phyloP scores from a whole-genome alignment of 768 basidiomycete genomes.

The Austroboletus eburneus region DNA sequence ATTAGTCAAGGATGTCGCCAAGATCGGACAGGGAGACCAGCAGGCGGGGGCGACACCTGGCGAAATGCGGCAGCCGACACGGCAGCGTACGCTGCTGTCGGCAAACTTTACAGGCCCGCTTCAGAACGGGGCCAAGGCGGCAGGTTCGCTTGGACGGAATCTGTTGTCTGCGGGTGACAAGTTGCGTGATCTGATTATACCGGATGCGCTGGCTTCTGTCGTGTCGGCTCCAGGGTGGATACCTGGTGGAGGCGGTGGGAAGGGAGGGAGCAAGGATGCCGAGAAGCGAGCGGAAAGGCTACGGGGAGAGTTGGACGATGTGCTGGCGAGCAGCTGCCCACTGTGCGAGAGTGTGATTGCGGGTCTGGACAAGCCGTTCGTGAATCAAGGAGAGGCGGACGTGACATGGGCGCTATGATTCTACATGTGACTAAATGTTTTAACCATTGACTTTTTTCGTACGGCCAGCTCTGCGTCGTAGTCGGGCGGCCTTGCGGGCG shows the following conservation, averaged over 20 bases:
- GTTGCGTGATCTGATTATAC: slow-evolving; percentile 87
- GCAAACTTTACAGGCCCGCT: slow-evolving; percentile 62
- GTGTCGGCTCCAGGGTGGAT: slow-evolving; percentile 80
- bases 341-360: slow-evolving; percentile 88
- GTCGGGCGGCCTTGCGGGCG: slow-evolving; percentile 68
- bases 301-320: slow-evolving; percentile 80
- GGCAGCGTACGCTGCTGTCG: slow-evolving; percentile 69
- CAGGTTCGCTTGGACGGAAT: slow-evolving; percentile 69
- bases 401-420: slow-evolving; percentile 67
- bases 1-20: slow-evolving; percentile 56
- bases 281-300: slow-evolving; percentile 68
- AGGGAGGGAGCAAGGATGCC: slow-evolving; percentile 42
- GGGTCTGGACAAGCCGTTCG: slow-evolving; percentile 84
- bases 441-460: slow-evolving; percentile 79
- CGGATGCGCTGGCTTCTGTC: slow-evolving; percentile 84
- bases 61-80: slow-evolving; percentile 40
- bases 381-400: slow-evolving; percentile 73
- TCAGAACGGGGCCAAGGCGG: slow-evolving; percentile 61
- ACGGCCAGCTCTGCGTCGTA: slow-evolving; percentile 68
- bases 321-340: slow-evolving; percentile 87
- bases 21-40: slow-evolving; percentile 31
- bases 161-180: slow-evolving; percentile 86
- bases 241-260: slow-evolving; percentile 51
- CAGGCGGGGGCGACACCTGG: slow-evolving; percentile 30
- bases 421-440: slow-evolving; percentile 13